A percentile compares a stretch with the other conserved stretches of the same genome.
phyloP scores from a whole-genome alignment of 257 asterid species.

The Mitragyna speciosa region DNA sequence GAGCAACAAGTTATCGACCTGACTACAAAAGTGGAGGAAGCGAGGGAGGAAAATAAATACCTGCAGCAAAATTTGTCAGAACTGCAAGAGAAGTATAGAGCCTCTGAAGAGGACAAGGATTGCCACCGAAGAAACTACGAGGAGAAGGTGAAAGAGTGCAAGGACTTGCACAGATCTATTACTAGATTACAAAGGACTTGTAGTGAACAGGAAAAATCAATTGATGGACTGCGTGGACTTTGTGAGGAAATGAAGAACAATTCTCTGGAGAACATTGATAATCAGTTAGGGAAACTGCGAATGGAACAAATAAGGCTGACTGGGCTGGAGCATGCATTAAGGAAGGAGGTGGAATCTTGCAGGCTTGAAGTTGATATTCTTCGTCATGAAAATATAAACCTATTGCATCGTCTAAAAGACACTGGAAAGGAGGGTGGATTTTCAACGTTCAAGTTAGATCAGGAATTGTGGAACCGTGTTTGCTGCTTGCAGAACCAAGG shows the following conservation, averaged over 20 bases:
- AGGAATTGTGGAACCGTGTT: constrained; percentile 67
- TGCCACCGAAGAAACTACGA: constrained; percentile 64
- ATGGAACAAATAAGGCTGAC: constrained; percentile 81
- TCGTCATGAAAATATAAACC: constrained; percentile 79
- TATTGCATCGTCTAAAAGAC: constrained; percentile 70
- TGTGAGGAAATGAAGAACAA: constrained; percentile 71
- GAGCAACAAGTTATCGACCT: constrained; percentile 65
- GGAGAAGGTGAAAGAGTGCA: constrained; percentile 77
- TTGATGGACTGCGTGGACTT: constrained; percentile 72
- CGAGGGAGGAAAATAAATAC: constrained; percentile 50
- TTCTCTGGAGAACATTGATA: constrained; percentile 47
- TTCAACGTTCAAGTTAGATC: constrained; percentile 78
- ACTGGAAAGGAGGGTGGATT: constrained; percentile 58
- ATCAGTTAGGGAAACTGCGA: constrained; percentile 58
- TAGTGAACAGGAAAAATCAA: constrained; percentile 87
- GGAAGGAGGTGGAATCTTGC: constrained; percentile 87
- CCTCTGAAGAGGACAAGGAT: constrained; percentile 69
- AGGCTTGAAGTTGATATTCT: constrained; percentile 73
- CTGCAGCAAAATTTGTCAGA: constrained; percentile 57
- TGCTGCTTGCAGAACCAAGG: constrained; percentile 74
- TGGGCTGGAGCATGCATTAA: constrained; percentile 77
- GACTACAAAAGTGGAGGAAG: constrained; percentile 50
- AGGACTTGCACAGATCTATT: constrained; percentile 77
- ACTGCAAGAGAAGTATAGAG: constrained; percentile 56
- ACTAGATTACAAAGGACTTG: constrained; percentile 80